phyloP scores from a whole-genome alignment of 164 flowering plant genomes.

The Protea cynaroides region DNA sequence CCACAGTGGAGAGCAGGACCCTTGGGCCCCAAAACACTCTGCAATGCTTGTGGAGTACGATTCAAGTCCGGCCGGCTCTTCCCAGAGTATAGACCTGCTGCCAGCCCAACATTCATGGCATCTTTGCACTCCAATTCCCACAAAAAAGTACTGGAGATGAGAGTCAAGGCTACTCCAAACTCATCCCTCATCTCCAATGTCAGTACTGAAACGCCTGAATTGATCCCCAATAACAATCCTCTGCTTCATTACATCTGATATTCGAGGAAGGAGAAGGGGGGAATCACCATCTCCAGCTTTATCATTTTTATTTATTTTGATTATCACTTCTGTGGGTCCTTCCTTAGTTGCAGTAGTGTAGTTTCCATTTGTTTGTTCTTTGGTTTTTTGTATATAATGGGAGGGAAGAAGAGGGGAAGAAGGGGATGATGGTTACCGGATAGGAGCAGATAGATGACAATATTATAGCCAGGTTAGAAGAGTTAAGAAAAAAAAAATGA shows the following conservation, averaged over 20 bases:
- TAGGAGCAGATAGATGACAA: neutral
- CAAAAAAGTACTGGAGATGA: constrained; percentile 89
- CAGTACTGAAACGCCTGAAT: constrained; percentile 12
- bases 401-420: no score
- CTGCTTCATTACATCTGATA: constrained; percentile 24
- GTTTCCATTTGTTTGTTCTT: neutral
- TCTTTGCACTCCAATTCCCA: constrained; percentile 85
- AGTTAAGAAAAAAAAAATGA: neutral
- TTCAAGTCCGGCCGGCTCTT: constrained; percentile 86
- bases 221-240: constrained; percentile 26
- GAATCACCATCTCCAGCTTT: no score
- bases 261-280: neutral
- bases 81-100: constrained; percentile 97
- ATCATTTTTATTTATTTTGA: neutral
- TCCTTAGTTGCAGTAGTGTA: no score
- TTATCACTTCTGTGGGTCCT: no score
- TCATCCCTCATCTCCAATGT: neutral
- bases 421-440: neutral
- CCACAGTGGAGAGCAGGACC: constrained; percentile 98
- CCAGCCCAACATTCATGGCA: constrained; percentile 88
- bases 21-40: constrained; percentile 90
- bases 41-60: constrained; percentile 98
- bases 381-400: neutral
- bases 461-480: neutral
- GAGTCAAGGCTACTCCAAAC: constrained; percentile 28